Percentiles rank a stretch among this genome's conserved stretches.
phyloP scores from a whole-genome alignment of 2,329 filamentous ascomycete species.

The Fusarium succisae region DNA sequence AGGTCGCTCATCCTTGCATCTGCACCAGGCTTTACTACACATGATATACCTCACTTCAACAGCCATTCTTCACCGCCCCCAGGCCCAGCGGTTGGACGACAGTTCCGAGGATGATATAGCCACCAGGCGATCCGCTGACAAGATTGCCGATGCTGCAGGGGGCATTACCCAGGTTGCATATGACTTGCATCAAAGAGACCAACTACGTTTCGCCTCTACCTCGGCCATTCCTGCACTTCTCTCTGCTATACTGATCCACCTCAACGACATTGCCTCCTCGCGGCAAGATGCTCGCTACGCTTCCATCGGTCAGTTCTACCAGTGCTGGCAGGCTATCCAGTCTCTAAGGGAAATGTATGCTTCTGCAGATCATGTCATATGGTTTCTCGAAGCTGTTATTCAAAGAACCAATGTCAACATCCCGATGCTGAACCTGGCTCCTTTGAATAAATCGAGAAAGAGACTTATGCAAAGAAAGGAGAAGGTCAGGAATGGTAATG shows the following conservation, averaged over 20 bases:
- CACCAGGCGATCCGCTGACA: background rate
- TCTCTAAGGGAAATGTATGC: background rate
- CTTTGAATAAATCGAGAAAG: too few relatives aligned
- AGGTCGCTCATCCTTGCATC: background rate
- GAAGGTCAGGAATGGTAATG: too few relatives aligned
- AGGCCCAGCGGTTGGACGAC: background rate
- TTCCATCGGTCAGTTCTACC: background rate
- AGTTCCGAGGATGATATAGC: background rate
- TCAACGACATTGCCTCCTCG: background rate
- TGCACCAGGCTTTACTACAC: background rate
- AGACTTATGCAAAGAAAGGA: too few relatives aligned
- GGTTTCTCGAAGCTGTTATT: background rate
- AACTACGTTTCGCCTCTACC: background rate
- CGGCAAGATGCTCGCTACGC: background rate
- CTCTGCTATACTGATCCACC: background rate
- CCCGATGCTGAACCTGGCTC: background rate
- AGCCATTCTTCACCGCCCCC: background rate
- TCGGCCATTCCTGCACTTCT: background rate
- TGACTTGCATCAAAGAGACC: background rate
- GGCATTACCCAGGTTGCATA: background rate
- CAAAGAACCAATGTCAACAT: background rate
- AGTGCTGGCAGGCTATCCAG: background rate
- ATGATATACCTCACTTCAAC: background rate
- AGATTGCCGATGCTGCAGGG: background rate
- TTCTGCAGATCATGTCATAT: background rate